These are phyloP conservation scores for Rhynchosporium graminicola DNA, from an alignment of 2,329 filamentous ascomycete genomes.

Conservation along the genomic window DNA sequence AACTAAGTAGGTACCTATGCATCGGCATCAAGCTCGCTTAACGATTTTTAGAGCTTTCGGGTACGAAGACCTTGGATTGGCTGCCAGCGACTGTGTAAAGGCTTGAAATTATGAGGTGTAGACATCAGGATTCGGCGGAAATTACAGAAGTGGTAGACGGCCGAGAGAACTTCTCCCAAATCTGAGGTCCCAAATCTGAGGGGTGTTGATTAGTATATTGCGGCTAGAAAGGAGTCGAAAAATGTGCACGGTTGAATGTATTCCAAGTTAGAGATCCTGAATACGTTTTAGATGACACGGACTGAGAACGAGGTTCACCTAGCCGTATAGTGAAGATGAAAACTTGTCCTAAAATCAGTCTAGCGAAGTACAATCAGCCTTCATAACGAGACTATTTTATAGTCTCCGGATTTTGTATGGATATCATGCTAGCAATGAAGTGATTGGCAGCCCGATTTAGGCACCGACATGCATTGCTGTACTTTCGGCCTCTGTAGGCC, in stretches of 20 bases:
- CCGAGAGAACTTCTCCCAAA: conserved; percentile 12
- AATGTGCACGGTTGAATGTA: conserved; percentile 5
- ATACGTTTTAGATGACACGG: neutral
- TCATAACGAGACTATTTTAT: too few relatives aligned
- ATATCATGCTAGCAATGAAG: too few relatives aligned
- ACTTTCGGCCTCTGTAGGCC: too few relatives aligned
- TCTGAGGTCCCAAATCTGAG: neutral
- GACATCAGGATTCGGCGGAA: neutral
- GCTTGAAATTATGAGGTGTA: conserved; percentile 8
- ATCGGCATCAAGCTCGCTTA: conserved; percentile 12
- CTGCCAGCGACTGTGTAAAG: conserved; percentile 15
- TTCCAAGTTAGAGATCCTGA: neutral
- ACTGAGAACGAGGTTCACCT: neutral
- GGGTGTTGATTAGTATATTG: conserved; percentile 14
- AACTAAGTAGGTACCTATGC: neutral
- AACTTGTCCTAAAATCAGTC: too few relatives aligned
- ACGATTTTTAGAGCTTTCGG: conserved; percentile 9
- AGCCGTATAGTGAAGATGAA: too few relatives aligned
- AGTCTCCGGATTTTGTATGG: too few relatives aligned
- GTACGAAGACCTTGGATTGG: conserved; percentile 10
- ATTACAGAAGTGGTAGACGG: conserved; percentile 8
- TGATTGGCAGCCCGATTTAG: too few relatives aligned
- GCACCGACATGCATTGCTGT: too few relatives aligned
- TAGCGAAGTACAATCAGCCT: too few relatives aligned
- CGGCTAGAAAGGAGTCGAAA: conserved; percentile 2